phyloP scores from a whole-genome alignment of 2,329 filamentous ascomycete genomes.

The Neofusicoccum sp. region DNA sequence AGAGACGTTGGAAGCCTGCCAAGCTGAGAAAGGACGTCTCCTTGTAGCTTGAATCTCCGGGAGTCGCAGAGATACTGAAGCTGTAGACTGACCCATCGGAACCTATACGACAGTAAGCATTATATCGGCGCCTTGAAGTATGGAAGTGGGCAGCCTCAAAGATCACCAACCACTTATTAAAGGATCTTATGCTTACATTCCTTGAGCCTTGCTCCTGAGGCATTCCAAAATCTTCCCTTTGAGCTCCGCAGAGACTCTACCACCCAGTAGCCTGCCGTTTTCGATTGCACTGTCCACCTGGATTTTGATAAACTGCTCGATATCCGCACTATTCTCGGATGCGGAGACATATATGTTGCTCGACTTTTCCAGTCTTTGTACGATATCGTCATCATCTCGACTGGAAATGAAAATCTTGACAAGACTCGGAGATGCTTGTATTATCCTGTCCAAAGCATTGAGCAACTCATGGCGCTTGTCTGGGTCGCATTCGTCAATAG shows the following conservation, averaged over 20 bases:
- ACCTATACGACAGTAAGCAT: constrained; percentile 29
- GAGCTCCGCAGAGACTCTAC: not conserved
- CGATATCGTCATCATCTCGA: constrained; percentile 32
- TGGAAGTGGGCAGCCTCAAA: too few species aligned
- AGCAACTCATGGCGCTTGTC: constrained; percentile 29
- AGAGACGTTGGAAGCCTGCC: constrained; percentile 29
- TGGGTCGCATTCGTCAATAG: constrained; percentile 38
- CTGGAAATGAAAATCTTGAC: constrained; percentile 42
- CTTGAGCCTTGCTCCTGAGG: not conserved
- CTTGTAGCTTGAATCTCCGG: constrained; percentile 24
- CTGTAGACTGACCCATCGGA: constrained; percentile 36
- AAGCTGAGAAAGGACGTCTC: constrained; percentile 29
- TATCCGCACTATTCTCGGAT: constrained; percentile 32
- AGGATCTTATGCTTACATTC: not conserved
- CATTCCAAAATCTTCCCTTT: not conserved
- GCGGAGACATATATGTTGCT: constrained; percentile 24
- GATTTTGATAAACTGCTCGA: constrained; percentile 29
- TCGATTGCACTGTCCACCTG: constrained; percentile 21
- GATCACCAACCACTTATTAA: not conserved
- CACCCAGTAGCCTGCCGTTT: not conserved
- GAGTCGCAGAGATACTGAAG: constrained; percentile 31
- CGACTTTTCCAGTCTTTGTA: not conserved
- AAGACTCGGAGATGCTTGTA: constrained; percentile 29
- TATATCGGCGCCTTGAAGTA: too few species aligned
- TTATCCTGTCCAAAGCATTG: constrained; percentile 30